phyloP scores from a whole-genome alignment of 139 green algal genomes.

The Desmodesmus armatus region DNA sequence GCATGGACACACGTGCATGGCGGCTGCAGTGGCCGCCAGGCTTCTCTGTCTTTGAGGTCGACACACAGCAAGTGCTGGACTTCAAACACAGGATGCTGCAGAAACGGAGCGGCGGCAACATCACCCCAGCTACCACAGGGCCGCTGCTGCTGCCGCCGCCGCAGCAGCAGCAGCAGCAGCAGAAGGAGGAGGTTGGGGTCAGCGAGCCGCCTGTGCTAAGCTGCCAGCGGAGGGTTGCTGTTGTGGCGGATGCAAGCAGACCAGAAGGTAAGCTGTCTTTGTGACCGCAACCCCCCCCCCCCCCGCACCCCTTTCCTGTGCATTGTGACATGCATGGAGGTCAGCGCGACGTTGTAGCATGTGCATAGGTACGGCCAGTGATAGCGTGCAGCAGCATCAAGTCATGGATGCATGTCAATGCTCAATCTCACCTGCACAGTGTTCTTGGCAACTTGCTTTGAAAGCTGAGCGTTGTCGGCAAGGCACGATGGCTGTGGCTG shows the following conservation, averaged over 20 bases:
- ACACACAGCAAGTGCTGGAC: not conserved
- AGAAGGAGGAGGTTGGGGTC: not conserved
- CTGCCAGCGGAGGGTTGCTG: conserved; percentile 1
- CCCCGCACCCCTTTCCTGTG: too few relatives aligned
- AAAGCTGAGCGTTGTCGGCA: too few relatives aligned
- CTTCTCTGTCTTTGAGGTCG: conserved; percentile 26
- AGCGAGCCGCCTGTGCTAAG: not conserved
- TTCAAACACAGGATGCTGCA: conserved; percentile 13
- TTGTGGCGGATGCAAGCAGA: conserved; percentile 26
- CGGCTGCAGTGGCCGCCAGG: conserved; percentile 1
- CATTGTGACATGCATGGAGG: too few relatives aligned
- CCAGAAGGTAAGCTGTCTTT: conserved; percentile 25
- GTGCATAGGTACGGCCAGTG: too few relatives aligned
- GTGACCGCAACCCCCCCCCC: too few relatives aligned
- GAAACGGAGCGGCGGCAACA: too few relatives aligned
- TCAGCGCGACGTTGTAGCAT: too few relatives aligned
- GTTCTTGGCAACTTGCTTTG: too few relatives aligned
- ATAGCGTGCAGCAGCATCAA: too few relatives aligned
- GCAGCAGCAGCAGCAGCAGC: conserved; percentile 24
- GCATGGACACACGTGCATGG: conserved; percentile 35
- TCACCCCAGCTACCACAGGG: not conserved
- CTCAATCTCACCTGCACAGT: too few relatives aligned
- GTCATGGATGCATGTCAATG: too few relatives aligned
- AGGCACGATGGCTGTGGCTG: too few relatives aligned
- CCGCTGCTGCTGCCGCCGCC: not conserved